Evolutionary conservation across 306 rosid genomes (phyloP).

Genomic region (Cyclanthera cordifolia): DNA sequence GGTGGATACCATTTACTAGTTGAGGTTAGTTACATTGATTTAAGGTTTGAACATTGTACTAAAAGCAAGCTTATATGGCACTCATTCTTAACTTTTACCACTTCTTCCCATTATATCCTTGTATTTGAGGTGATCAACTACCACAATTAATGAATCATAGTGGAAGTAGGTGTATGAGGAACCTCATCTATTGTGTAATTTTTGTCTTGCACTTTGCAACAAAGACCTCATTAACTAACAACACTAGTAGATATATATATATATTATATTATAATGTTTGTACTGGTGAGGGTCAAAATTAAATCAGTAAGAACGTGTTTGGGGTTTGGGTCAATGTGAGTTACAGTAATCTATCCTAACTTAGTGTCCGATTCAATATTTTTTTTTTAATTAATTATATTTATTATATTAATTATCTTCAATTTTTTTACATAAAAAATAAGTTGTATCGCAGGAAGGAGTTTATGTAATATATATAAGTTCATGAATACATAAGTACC

Average conservation of each 20-base stretch:
- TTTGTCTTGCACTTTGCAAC: not conserved
- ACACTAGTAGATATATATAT: not conserved
- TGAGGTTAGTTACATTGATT: not conserved
- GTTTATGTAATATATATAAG: not conserved
- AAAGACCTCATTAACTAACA: not conserved
- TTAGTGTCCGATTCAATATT: too few relatives aligned
- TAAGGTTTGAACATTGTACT: not conserved
- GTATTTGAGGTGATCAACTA: not conserved
- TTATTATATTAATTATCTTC: too few relatives aligned
- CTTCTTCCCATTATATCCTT: not conserved
- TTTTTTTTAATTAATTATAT: too few relatives aligned
- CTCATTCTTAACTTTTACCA: not conserved
- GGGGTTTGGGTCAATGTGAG: too few relatives aligned
- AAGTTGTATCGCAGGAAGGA: too few relatives aligned
- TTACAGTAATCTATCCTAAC: too few relatives aligned
- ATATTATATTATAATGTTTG: too few relatives aligned
- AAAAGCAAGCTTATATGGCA: not conserved
- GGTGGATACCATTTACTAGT: not conserved
- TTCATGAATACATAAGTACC: not conserved
- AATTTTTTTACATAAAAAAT: too few relatives aligned
- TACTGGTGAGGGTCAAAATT: not conserved
- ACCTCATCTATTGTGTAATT: not conserved
- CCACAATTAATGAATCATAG: not conserved
- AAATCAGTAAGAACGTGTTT: too few relatives aligned
- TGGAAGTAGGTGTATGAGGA: not conserved